Evolutionary conservation across 352 stramenopile genomes (phyloP).

Genomic region (Saprolegnia parasitica): DNA sequence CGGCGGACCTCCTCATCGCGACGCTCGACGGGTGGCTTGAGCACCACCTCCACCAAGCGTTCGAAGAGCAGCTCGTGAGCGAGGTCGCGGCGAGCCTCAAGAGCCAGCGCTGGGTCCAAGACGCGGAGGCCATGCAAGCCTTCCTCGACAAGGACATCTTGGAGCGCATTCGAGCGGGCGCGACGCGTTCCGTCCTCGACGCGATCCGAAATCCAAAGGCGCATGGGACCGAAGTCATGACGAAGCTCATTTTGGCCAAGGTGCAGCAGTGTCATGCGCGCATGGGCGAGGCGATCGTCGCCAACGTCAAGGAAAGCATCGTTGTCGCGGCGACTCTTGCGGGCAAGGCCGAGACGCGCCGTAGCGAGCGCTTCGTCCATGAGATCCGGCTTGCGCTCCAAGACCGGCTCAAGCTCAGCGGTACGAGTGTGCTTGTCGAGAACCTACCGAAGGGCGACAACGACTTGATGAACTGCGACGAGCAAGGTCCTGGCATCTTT

Average conservation of each 20-base stretch:
- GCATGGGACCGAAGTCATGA: not conserved
- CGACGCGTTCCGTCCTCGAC: not conserved
- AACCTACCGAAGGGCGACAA: not conserved
- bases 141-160: slow-evolving; percentile 6
- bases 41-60: not conserved
- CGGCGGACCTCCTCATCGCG: not conserved
- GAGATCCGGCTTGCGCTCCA: not conserved
- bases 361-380: not conserved
- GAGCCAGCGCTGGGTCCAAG: slow-evolving; percentile 3
- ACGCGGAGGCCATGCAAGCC: slow-evolving; percentile 1
- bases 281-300: not conserved
- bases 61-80: slow-evolving; percentile 1
- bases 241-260: not conserved
- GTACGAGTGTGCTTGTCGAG: not conserved
- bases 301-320: slow-evolving; percentile 1
- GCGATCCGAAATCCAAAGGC: not conserved
- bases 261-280: not conserved
- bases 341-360: not conserved
- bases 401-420: slow-evolving; percentile 1
- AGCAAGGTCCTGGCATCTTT: slow-evolving; percentile 2
- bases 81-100: not conserved
- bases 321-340: not conserved
- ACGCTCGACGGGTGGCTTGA: not conserved
- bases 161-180: not conserved
- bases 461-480: not conserved